phyloP scores from a whole-genome alignment of 371 early-diverging fungal genomes.

The Mucor racemosus region DNA sequence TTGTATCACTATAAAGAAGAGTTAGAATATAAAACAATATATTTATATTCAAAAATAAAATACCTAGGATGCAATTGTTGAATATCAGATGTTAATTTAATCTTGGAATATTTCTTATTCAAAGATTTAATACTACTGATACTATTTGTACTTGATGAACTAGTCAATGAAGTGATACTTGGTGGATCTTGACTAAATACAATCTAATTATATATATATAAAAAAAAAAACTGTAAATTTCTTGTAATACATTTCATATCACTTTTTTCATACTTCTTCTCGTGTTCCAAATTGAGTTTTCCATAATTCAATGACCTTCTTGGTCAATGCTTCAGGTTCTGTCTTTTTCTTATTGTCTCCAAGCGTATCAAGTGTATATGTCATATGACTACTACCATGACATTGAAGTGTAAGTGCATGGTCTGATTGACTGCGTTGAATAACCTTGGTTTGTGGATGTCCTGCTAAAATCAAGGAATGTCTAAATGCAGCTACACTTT shows the following conservation, averaged over 20 bases:
- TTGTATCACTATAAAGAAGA: constrained; percentile 50
- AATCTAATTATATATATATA: constrained; percentile 22
- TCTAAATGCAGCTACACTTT: constrained; percentile 57
- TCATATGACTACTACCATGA: neutral
- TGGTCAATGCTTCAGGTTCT: constrained; percentile 26
- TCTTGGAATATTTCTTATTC: constrained; percentile 23
- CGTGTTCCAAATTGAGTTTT: constrained; percentile 38
- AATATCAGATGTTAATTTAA: constrained; percentile 30
- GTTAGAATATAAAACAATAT: constrained; percentile 37
- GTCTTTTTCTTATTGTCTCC: neutral
- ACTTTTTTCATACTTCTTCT: constrained; percentile 44
- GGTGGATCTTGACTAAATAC: constrained; percentile 36
- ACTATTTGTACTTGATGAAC: constrained; percentile 20
- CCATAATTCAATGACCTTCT: constrained; percentile 51
- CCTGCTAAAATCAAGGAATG: constrained; percentile 37
- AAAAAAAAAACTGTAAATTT: neutral
- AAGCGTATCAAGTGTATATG: neutral
- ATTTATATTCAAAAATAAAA: constrained; percentile 11
- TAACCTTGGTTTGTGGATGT: constrained; percentile 30
- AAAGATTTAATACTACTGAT: constrained; percentile 1
- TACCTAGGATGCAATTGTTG: constrained; percentile 35
- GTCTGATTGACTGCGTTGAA: constrained; percentile 16
- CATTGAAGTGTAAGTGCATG: neutral
- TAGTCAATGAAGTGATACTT: constrained; percentile 11
- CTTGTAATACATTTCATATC: neutral